Evolutionary conservation across 202 grass and related monocot genomes (phyloP).

Genomic region (Saccharum hybrid): DNA sequence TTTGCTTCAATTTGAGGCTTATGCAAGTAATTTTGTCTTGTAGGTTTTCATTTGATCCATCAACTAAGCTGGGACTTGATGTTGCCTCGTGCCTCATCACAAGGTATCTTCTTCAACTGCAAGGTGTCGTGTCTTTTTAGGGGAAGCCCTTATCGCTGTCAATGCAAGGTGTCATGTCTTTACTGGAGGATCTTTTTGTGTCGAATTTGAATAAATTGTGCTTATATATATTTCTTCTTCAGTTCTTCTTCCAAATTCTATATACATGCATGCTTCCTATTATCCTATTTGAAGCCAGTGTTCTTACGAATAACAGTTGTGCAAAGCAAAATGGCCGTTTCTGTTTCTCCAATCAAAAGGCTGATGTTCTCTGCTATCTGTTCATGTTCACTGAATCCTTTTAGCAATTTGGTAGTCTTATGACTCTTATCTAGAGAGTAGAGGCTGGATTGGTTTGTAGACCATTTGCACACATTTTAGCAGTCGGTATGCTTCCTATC

Average conservation of each 20-base stretch:
- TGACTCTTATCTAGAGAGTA: background rate
- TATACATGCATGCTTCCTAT: slow-evolving; percentile 14
- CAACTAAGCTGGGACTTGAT: slow-evolving; percentile 86
- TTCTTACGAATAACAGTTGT: slow-evolving; percentile 21
- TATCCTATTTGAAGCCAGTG: background rate
- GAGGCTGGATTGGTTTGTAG: background rate
- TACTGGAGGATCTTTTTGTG: slow-evolving; percentile 13
- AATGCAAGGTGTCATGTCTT: slow-evolving; percentile 1
- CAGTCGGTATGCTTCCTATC: background rate
- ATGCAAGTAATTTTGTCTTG: slow-evolving; percentile 37
- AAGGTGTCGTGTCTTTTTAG: background rate
- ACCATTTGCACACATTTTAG: slow-evolving; percentile 12
- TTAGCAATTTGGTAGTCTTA: slow-evolving; percentile 4
- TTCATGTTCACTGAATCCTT: slow-evolving; percentile 13
- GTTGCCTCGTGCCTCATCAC: slow-evolving; percentile 93
- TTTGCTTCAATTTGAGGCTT: slow-evolving; percentile 30
- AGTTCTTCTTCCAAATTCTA: background rate
- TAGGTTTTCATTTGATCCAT: slow-evolving; percentile 94
- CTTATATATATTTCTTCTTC: background rate
- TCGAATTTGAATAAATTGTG: slow-evolving; percentile 4
- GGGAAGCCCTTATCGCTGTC: background rate
- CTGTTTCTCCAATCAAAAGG: slow-evolving; percentile 15
- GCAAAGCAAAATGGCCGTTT: background rate
- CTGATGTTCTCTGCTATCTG: background rate
- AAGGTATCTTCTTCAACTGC: slow-evolving; percentile 59